Percentiles rank a stretch among this genome's conserved stretches.
phyloP scores from a whole-genome alignment of 495 filamentous ascomycete species.

The Aspergillus incahuasiensis region DNA sequence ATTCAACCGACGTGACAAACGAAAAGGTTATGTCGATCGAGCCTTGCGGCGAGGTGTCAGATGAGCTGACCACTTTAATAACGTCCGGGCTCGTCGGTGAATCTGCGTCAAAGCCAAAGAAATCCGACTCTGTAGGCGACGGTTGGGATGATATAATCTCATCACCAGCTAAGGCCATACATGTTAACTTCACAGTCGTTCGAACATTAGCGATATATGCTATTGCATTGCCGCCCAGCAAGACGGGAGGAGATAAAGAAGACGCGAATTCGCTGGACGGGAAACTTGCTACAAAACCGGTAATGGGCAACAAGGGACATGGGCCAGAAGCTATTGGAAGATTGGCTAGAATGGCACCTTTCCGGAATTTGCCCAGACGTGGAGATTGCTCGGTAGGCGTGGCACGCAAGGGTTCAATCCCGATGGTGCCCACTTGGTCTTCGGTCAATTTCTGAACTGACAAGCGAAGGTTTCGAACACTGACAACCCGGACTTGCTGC shows the following conservation, averaged over 20 bases:
- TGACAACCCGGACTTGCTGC: constrained; percentile 73
- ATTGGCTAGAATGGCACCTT: constrained; percentile 76
- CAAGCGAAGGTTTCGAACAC: constrained; percentile 80
- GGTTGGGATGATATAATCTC: constrained; percentile 27
- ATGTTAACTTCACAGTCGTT: constrained; percentile 65
- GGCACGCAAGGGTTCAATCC: constrained; percentile 56
- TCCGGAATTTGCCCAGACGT: constrained; percentile 55
- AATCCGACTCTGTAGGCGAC: constrained; percentile 45
- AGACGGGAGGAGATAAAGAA: constrained; percentile 38
- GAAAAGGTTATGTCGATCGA: constrained; percentile 67
- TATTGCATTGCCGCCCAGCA: constrained; percentile 62
- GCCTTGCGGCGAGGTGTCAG: constrained; percentile 21
- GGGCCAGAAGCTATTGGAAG: constrained; percentile 41
- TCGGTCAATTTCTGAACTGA: constrained; percentile 70
- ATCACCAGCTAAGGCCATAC: constrained; percentile 42
- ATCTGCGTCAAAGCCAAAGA: constrained; percentile 63
- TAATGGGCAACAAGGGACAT: constrained; percentile 42
- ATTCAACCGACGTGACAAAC: constrained; percentile 72
- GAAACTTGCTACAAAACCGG: constrained; percentile 47
- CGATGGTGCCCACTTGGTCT: constrained; percentile 89
- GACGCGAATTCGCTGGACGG: constrained; percentile 35
- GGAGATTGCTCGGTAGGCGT: constrained; percentile 21
- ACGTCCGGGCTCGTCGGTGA: constrained; percentile 31
- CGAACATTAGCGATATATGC: constrained; percentile 86
- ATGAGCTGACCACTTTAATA: constrained; percentile 21